Percentiles rank a stretch among this genome's conserved stretches.
These are phyloP conservation scores for Sarcodon sp. DNA, from an alignment of 768 basidiomycete genomes.

Conservation along the genomic window DNA sequence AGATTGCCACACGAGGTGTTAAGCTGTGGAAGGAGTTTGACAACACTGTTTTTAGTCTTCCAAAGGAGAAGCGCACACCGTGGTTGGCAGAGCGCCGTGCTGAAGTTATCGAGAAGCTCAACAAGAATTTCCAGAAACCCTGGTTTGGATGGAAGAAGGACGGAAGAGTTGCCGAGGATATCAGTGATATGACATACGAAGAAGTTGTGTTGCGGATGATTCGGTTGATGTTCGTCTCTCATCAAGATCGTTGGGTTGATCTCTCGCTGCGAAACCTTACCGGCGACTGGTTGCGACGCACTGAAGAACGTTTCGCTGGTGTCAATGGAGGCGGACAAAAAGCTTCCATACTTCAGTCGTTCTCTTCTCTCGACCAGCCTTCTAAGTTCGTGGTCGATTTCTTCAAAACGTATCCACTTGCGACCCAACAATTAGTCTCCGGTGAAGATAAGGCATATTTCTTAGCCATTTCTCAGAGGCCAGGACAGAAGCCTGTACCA, in stretches of 20 bases:
- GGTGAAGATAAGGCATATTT: slow-evolving; percentile 93
- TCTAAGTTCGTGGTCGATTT: slow-evolving; percentile 64
- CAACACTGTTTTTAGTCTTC: slow-evolving; percentile 86
- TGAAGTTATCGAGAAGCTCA: slow-evolving; percentile 84
- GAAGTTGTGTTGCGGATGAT: slow-evolving; percentile 89
- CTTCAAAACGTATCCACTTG: slow-evolving; percentile 76
- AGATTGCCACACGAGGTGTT: slow-evolving; percentile 93
- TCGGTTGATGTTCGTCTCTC: slow-evolving; percentile 85
- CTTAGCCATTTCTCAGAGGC: slow-evolving; percentile 89
- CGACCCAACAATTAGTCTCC: slow-evolving; percentile 76
- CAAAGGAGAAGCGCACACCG: slow-evolving; percentile 86
- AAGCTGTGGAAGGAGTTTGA: slow-evolving; percentile 99
- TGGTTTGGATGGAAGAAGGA: slow-evolving; percentile 98
- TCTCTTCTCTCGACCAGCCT: slow-evolving; percentile 73
- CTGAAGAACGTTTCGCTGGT: slow-evolving; percentile 91
- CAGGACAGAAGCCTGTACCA: slow-evolving; percentile 95
- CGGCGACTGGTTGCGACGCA: slow-evolving; percentile 93
- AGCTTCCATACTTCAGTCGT: slow-evolving; percentile 79
- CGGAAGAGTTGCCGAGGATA: slow-evolving; percentile 67
- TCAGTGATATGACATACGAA: slow-evolving; percentile 98
- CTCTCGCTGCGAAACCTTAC: slow-evolving; percentile 82
- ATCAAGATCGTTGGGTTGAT: slow-evolving; percentile 92
- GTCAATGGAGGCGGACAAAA: slow-evolving; percentile 68
- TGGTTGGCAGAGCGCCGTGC: slow-evolving; percentile 84
- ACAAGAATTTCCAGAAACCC: slow-evolving; percentile 91